Base-by-base conservation (phyloP, 2,329 filamentous ascomycete genomes). In the Chalaropsis ovoidea region DNA sequence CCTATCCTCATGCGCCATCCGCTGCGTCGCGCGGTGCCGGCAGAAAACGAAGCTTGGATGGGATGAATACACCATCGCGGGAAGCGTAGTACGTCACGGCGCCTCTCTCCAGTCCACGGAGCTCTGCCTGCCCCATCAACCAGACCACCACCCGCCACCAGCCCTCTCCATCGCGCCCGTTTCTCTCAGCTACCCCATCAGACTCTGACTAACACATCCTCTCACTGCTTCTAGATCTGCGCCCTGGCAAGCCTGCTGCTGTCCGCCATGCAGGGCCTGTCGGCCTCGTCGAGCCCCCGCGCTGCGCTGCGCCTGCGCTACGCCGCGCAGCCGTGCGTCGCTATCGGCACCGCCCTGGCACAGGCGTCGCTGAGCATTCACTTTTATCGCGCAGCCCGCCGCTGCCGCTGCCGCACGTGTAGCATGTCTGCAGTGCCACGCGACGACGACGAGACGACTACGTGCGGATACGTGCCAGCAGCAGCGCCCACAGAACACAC, bases 301-400 rank as follows among this genome's bases (percentile, higher is more conserved):
- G 70, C 69, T 5, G 74, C 74, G 22, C 64, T 76, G 19, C 69
- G 74, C 62, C 75, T 73, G 68, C 70, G 74, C 67, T 72, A 73
- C 62, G 69, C 76, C 0, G 72, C 73, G 5, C 73, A 74, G 69
- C 74, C 75, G 2, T 76, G 74, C 74, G 70, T 75, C 42, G 72
- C 74, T 10, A 17, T 64, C 71, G 75, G 70, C 61, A 71, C 72
- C 7, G 73, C 75, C 0, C 69, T 75, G 56, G 72, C 72, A 71
- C 74, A 75, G 68, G 73, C 75, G 27, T 74, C 75, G 41, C 74
- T 76, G 49, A 76, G 73, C 62, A 70, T 77, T 19, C 73, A 73
- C 65, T 72, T 76, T 58, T 70, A 74, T 45, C 69, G 71, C 15
- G 70, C 74, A 17, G 24, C 17, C 47, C 27, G 8, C 47, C 2